Base-by-base conservation (phyloP, 2,329 filamentous ascomycete species). In the Beauveria bassiana region DNA sequence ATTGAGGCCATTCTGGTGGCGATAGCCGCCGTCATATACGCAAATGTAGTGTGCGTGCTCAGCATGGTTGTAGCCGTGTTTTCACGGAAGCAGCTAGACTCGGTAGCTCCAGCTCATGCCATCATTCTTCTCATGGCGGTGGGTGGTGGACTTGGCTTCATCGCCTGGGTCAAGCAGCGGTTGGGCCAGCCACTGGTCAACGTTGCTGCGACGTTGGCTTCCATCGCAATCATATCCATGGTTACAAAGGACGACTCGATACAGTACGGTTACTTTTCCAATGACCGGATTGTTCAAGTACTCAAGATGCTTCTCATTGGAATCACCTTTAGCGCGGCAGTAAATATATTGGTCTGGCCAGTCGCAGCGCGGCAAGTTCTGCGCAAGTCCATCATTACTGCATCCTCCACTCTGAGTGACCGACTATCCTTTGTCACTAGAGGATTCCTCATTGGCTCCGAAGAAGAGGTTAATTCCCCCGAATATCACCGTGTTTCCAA, bases 171-270 rank as follows among this genome's bases (percentile, higher is more conserved):
- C 61, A 96, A 96, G 74, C 89, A 93, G 70, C 86, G 79, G 67
- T 80, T 91, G 63, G 90, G 88, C 63, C 87, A 89, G 67, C 89
- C 91, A 7, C 76, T 95, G 61, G 90, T 95, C 65, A 93, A 92
- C 69, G 89, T 93, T 42, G 90, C 89, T 53, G 91, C 89, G 67
- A 96, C 92, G 38, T 79, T 97, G 66, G 86, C 93, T 7, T 93
- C 91, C 40, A 86, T 98, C 62, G 91, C 91, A 55, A 90, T 95
- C 65, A 96, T 97, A 70, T 93, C 90, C 2, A 85, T 96, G 51
- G 78, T 97, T 64, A 96, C 93, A 12, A 96, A 96, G 74, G 93
- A 97, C 73, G 92, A 91, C 56, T 86, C 91, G 2, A 87, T 97
- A 1, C 90, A 96, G 68, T 86, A 83, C 40, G 91, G 90, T 6